Conservation (phyloP, 2,329 filamentous ascomycete species). For the Verticillium longisporum region DNA sequence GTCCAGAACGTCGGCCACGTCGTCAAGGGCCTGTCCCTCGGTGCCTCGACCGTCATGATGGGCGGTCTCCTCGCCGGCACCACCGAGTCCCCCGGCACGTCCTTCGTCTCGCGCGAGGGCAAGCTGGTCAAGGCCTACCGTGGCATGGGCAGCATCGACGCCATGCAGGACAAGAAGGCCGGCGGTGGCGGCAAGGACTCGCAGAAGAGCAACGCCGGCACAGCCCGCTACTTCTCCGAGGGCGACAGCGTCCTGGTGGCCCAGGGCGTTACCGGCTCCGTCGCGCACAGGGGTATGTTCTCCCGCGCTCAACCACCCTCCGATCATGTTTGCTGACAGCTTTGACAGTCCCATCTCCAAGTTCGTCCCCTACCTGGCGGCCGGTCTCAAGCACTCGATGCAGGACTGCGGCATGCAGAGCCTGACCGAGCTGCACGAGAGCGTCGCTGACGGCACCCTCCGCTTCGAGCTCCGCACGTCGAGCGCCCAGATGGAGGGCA, state of each 20-base stretch:
- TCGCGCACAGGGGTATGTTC: constrained; percentile 62
- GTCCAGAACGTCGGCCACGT: constrained; percentile 99
- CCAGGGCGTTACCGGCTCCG: constrained; percentile 87
- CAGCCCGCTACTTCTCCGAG: constrained; percentile 96
- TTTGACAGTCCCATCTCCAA: constrained; percentile 68
- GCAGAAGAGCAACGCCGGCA: constrained; percentile 85
- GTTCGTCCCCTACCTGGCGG: constrained; percentile 92
- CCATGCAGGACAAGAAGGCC: constrained; percentile 99
- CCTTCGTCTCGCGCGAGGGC: constrained; percentile 91
- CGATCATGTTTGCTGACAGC: constrained; percentile 20
- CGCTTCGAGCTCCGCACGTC: constrained; percentile 92
- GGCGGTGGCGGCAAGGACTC: constrained; percentile 64
- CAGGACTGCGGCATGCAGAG: constrained; percentile 90
- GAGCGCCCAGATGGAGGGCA: constrained; percentile 92
- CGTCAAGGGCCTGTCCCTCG: constrained; percentile 93
- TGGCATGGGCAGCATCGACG: constrained; percentile 97
- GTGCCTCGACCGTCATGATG: constrained; percentile 98
- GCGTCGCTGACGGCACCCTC: constrained; percentile 66
- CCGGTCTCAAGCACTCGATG: constrained; percentile 93
- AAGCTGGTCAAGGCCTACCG: constrained; percentile 99
- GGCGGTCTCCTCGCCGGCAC: constrained; percentile 94
- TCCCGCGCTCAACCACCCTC: background rate
- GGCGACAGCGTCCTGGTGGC: constrained; percentile 91
- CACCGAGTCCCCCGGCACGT: constrained; percentile 93
- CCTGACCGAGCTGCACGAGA: constrained; percentile 67